These are phyloP conservation scores for Diophrys appendiculata DNA, from an alignment of 73 alveolate genomes.

Conservation along the genomic window DNA sequence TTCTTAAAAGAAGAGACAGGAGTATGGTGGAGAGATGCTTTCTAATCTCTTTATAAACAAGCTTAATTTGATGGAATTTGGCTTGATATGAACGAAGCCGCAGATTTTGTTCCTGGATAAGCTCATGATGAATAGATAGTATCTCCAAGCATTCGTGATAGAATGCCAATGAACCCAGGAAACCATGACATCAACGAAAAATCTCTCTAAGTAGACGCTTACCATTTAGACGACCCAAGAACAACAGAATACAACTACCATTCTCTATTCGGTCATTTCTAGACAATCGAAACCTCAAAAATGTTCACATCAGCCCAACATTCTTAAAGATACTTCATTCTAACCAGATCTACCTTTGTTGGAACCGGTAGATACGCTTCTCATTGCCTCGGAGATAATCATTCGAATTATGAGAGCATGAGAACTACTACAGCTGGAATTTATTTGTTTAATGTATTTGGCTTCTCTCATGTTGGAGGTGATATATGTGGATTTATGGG, in stretches of 20 bases:
- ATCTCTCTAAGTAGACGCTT: slow-evolving; percentile 56
- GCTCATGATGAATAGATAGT: not conserved
- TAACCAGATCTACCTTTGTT: slow-evolving; percentile 91
- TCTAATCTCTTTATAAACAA: slow-evolving; percentile 56
- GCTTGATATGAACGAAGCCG: slow-evolving; percentile 97
- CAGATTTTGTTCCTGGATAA: slow-evolving; percentile 44
- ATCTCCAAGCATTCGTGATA: not conserved
- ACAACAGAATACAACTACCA: slow-evolving; percentile 70
- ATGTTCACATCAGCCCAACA: not conserved
- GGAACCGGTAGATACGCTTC: slow-evolving; percentile 95
- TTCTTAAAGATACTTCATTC: slow-evolving; percentile 76
- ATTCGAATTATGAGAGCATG: slow-evolving; percentile 74
- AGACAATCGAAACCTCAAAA: not conserved
- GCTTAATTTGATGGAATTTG: slow-evolving; percentile 92
- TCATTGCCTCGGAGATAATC: slow-evolving; percentile 98
- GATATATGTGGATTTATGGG: slow-evolving; percentile 98
- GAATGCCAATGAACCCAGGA: not conserved
- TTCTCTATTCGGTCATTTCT: slow-evolving; percentile 66
- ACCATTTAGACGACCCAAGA: slow-evolving; percentile 75
- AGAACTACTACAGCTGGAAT: slow-evolving; percentile 70
- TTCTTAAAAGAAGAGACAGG: slow-evolving; percentile 69
- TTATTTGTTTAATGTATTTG: slow-evolving; percentile 85
- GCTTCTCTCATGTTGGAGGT: slow-evolving; percentile 96
- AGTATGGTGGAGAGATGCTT: slow-evolving; percentile 81
- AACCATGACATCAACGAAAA: not conserved